Percentiles rank a stretch among this genome's conserved stretches.
These are phyloP conservation scores for Puccinia hordei DNA, from an alignment of 1,284 basidiomycete genomes.

Conservation along the genomic window DNA sequence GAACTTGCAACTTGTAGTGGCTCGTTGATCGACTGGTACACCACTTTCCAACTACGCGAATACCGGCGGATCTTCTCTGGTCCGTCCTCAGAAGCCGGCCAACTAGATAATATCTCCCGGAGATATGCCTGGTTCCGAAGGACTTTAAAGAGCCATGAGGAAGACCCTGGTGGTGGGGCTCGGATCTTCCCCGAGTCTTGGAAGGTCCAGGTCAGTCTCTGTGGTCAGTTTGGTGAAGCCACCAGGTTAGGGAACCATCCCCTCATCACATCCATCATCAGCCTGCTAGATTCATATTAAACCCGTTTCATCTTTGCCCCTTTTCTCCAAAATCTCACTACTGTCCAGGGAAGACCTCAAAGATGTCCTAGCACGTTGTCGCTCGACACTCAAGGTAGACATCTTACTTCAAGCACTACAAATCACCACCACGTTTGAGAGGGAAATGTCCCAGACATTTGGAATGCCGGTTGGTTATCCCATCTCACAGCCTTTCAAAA, in stretches of 20 bases:
- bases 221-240: constrained; percentile 79
- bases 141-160: constrained; percentile 83
- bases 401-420: constrained; percentile 80
- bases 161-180: constrained; percentile 68
- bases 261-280: neutral
- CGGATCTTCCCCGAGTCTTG: constrained; percentile 78
- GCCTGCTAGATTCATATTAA: neutral
- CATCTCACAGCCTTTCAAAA: neutral
- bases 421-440: constrained; percentile 81
- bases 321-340: neutral
- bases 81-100: constrained; percentile 84
- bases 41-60: constrained; percentile 86
- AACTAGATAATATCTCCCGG: constrained; percentile 89
- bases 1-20: neutral
- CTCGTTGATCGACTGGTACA: constrained; percentile 84
- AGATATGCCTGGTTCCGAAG: constrained; percentile 95
- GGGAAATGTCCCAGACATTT: constrained; percentile 64
- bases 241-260: constrained; percentile 67
- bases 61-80: constrained; percentile 90
- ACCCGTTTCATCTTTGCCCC: neutral
- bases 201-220: constrained; percentile 77
- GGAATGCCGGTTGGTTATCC: constrained; percentile 42
- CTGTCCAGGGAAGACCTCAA: constrained; percentile 61
- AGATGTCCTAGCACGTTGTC: constrained; percentile 62
- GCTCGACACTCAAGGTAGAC: constrained; percentile 71